Evolutionary conservation across 148 eudicot species (phyloP).

Genomic region (Cornus florida): DNA sequence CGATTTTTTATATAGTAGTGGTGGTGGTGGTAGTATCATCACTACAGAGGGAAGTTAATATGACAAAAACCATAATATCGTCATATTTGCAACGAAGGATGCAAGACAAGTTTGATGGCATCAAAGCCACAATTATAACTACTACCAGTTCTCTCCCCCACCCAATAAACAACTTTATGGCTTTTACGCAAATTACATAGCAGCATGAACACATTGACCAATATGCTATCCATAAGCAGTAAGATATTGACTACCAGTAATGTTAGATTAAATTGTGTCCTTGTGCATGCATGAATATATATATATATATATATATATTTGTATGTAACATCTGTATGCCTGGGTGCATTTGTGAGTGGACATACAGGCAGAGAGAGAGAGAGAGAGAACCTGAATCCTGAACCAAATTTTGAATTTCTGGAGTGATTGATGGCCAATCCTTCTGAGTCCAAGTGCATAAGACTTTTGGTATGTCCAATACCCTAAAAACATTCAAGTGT

Average conservation of each 20-base stretch:
- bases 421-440: constrained; percentile 18
- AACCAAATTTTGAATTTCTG: constrained; percentile 15
- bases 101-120: background rate
- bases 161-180: background rate
- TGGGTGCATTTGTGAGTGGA: background rate
- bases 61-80: background rate
- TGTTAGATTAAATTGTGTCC: too few relatives aligned
- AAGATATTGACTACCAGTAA: background rate
- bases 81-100: background rate
- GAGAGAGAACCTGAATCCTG: constrained; percentile 24
- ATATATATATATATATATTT: too few relatives aligned
- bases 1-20: too few relatives aligned
- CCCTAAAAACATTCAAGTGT: constrained; percentile 32
- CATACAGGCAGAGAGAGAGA: constrained; percentile 8
- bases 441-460: constrained; percentile 23
- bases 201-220: background rate
- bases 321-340: too few relatives aligned
- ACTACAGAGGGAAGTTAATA: background rate
- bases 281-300: background rate
- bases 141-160: background rate
- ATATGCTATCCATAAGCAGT: background rate
- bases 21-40: background rate
- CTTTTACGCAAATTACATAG: background rate
- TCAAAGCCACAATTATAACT: background rate
- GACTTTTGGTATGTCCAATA: constrained; percentile 21